Conservation (phyloP, 176 grass and related monocot species). For the Lolium perenne region DNA sequence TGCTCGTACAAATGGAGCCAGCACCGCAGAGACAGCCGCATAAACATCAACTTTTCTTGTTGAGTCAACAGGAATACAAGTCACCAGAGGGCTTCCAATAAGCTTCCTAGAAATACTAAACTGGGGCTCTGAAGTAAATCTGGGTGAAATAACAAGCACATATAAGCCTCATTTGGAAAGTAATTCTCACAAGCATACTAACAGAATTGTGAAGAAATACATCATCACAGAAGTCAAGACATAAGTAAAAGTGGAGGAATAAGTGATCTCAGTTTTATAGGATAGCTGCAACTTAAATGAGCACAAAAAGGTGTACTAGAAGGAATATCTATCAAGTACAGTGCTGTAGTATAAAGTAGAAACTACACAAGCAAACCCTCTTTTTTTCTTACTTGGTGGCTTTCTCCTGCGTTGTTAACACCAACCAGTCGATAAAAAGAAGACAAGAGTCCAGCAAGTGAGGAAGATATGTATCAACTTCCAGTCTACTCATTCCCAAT, state of each 20-base stretch:
- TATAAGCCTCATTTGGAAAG: conserved; percentile 32
- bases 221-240: conserved; percentile 23
- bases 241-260: background rate
- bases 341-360: background rate
- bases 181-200: background rate
- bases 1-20: conserved; percentile 71
- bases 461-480: conserved; percentile 7
- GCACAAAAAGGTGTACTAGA: background rate
- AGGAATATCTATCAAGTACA: background rate
- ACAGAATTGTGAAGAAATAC: background rate
- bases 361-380: background rate
- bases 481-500: background rate
- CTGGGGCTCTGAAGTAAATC: conserved; percentile 58
- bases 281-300: background rate
- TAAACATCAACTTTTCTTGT: conserved; percentile 69
- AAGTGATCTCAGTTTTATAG: background rate
- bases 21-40: conserved; percentile 57
- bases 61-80: conserved; percentile 62
- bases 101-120: conserved; percentile 67
- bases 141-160: conserved; percentile 43
- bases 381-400: background rate
- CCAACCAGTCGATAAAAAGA: background rate
- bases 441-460: background rate
- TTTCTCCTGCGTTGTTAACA: background rate
- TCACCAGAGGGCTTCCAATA: conserved; percentile 83